Evolutionary conservation across 495 filamentous ascomycete genomes (phyloP), one percentile per base, ranked within the genome.

Genomic region (Aspergillus carlsbadensis): DNA sequence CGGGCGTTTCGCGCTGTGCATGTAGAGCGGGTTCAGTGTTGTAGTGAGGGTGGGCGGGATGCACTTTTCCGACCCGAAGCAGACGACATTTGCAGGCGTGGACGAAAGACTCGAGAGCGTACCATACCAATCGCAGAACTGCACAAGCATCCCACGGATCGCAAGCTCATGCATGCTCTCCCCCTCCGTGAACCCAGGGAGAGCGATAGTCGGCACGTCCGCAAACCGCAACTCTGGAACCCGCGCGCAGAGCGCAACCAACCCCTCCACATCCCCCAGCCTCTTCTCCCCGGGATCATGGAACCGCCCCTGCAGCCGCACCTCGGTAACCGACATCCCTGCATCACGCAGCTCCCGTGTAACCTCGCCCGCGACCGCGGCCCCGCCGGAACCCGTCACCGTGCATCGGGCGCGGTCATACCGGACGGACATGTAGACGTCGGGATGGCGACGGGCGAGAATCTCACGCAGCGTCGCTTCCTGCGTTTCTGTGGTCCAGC

Each of bases 401-500:
- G 70, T 72, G 5, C 59, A 74, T 11, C 76, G 61, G 3, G 65
- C 61, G 15, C 77, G 65, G 44, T 81, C 78, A 31, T 69, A 77
- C 5, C 47, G 34, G 7, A 79, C 77, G 2, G 78, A 77, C 11
- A 78, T 51, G 40, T 81, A 81, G 14, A 72, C 70, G 64, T 78
- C 44, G 24, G 54, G 47, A n/a, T 50, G 20, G 31, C 44, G 10
- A 17, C 26, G 24, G 13, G 1, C 11, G 3, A 47, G 44, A 10
- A 47, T 47, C 11, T 47, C 44, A 3, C 18, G 44, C 17, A 36
- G 15, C 17, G n/a, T 33, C n/a, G 3, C 14, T 26, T 47, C 26
- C n/a, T 47, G 44, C 7, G 15, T 26, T 0, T 15, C 44, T 5
- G 24, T 51, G 20, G 50, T 45, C 8, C 52, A 31, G 21, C 63